Evolutionary conservation across 2,329 filamentous ascomycete genomes (phyloP).

Genomic region (Raffaelea ambrosiae): DNA sequence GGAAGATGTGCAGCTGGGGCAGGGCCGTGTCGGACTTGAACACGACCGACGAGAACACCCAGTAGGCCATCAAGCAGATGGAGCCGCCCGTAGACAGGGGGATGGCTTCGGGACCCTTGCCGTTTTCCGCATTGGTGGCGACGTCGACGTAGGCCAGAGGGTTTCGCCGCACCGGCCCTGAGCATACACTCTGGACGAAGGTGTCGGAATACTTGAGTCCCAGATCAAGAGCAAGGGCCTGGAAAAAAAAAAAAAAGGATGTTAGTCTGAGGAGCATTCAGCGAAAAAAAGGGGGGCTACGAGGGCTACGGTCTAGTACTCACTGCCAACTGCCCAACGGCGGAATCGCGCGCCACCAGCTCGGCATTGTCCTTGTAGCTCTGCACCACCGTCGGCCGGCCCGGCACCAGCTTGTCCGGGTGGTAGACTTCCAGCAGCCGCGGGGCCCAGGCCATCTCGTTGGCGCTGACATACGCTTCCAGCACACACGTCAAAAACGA

Average conservation of each 20-base stretch:
- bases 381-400: conserved; percentile 52
- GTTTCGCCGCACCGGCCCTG: conserved; percentile 30
- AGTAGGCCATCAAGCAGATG: conserved; percentile 52
- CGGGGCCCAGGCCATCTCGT: conserved; percentile 52
- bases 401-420: conserved; percentile 54
- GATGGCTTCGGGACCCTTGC: conserved; percentile 34
- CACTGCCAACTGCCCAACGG: conserved; percentile 65
- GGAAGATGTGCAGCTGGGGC: conserved; percentile 50
- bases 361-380: conserved; percentile 53
- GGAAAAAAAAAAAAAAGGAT: background rate
- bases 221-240: conserved; percentile 57
- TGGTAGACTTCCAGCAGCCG: conserved; percentile 61
- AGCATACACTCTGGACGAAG: conserved; percentile 36
- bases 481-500: conserved; percentile 71
- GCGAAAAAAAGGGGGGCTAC: conserved; percentile 1
- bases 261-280: background rate
- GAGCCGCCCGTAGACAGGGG: conserved; percentile 51
- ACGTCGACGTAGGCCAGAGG: conserved; percentile 30
- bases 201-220: conserved; percentile 39
- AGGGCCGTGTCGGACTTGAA: conserved; percentile 47
- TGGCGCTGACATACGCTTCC: conserved; percentile 61
- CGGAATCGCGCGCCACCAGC: conserved; percentile 52
- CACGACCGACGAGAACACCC: conserved; percentile 52
- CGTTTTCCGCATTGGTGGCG: conserved; percentile 1
- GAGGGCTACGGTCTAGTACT: conserved; percentile 2